Base-by-base conservation (phyloP, 331 rosid species). In the Pyrus hybrid region DNA sequence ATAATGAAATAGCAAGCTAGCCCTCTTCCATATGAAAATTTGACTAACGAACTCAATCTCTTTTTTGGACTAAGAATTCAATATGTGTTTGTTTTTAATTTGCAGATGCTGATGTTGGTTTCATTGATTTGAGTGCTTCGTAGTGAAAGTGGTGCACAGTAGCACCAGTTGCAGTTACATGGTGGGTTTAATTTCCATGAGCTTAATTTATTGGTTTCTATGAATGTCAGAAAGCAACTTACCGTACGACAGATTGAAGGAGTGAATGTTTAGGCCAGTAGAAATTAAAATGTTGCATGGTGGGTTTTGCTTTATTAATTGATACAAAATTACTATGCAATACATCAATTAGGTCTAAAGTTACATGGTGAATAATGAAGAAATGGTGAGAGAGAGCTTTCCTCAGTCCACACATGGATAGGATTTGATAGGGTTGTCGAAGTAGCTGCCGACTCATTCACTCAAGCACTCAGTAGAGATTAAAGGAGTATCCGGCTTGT, bases 361-460 rank as follows among this genome's bases (percentile, higher is more conserved):
- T 43, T 43, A 43, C 5, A 12, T 43, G 16, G 49, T 43, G 49
- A 43, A 4, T 43, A 63, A 7, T 64, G 79, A 41, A 37, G 49
- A 20, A 81, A 16, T 75, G 53, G 84, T 37, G 77, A 67, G 92
- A 70, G 88, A 86, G 96, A 82, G 96, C 96, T 92, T 90, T 88
- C 90, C 73, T 84, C 97, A 88, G 96, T 80, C 93, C 92, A 88
- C 85, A 83, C 92, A 87, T 86, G 87, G 93, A 84, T 25, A 80
- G 70, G 80, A 88, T 86, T 65, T 66, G 47, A 72, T 63, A 32
- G 80, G 83, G 86, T 41, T 83, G 89, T 68, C 76, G 87, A 85
- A 92, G 75, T 89, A 89, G 80, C 93, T 89, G 87, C 93, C 86
- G 87, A 83, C 77, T 91, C 97, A 91, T 87, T 81, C 87, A 90